Evolutionary conservation across 1,284 basidiomycete genomes (phyloP).

Genomic region (Abortiporus biennis): DNA sequence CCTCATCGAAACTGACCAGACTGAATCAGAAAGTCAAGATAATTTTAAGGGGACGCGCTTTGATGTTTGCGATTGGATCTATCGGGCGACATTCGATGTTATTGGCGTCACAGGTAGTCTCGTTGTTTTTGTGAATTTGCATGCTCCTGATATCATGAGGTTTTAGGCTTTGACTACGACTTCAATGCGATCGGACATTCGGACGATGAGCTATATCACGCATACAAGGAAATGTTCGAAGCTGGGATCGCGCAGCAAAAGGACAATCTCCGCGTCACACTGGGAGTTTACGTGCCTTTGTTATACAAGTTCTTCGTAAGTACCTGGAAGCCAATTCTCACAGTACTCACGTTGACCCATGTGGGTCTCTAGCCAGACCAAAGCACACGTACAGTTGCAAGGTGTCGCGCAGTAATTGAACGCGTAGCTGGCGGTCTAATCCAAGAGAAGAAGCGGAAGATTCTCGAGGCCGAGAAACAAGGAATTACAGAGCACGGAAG

Average conservation of each 20-base stretch:
- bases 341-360: neutral
- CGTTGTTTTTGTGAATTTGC: constrained; percentile 4
- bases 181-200: constrained; percentile 76
- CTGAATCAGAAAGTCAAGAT: too few relatives aligned
- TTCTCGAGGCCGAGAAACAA: constrained; percentile 46
- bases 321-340: constrained; percentile 9
- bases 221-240: constrained; percentile 81
- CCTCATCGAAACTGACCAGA: constrained; percentile 36
- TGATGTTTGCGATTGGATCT: constrained; percentile 71
- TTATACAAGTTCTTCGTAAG: constrained; percentile 54
- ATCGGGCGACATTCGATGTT: constrained; percentile 74
- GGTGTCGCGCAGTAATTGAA: constrained; percentile 56
- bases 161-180: constrained; percentile 68
- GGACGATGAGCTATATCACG: constrained; percentile 65
- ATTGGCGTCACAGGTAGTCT: constrained; percentile 65
- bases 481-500: constrained; percentile 45
- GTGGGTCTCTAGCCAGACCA: constrained; percentile 45
- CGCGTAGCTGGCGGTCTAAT: constrained; percentile 65
- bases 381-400: constrained; percentile 39
- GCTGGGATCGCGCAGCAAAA: constrained; percentile 51
- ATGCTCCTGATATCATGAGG: neutral
- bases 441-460: constrained; percentile 64
- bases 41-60: constrained; percentile 27
- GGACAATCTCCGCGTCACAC: constrained; percentile 35
- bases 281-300: constrained; percentile 59